Percentiles rank a stretch among this genome's conserved stretches.
Evolutionary conservation across 225 moss, liverwort and hornwort species (phyloP).

Genomic region (Lunularia cruciata): DNA sequence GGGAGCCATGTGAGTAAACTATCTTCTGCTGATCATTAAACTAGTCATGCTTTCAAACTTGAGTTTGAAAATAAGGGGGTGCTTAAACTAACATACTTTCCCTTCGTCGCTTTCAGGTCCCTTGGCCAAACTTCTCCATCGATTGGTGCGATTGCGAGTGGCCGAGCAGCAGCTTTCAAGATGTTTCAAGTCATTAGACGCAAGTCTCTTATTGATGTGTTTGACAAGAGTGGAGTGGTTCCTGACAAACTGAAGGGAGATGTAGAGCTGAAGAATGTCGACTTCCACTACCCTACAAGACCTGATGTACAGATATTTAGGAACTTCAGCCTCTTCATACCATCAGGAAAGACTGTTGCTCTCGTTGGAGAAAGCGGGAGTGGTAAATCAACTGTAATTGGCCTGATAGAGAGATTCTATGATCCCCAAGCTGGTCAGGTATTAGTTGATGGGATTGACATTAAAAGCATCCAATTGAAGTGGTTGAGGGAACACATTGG

Average conservation of each 20-base stretch:
- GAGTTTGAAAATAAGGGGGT: no score
- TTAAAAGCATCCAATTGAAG: slow-evolving; percentile 68
- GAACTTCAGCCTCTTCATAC: slow-evolving; percentile 68
- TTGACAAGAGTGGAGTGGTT: slow-evolving; percentile 50
- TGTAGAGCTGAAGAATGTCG: slow-evolving; percentile 68
- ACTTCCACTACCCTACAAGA: slow-evolving; percentile 83
- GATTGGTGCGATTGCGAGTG: slow-evolving; percentile 61
- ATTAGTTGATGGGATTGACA: slow-evolving; percentile 72
- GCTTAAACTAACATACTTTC: background rate
- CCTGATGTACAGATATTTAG: slow-evolving; percentile 78
- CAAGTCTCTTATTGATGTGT: slow-evolving; percentile 63
- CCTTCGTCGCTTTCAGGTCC: slow-evolving; percentile 44
- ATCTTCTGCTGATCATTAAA: no score
- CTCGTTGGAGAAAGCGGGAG: slow-evolving; percentile 91
- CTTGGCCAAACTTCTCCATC: slow-evolving; percentile 75
- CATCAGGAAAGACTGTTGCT: slow-evolving; percentile 79
- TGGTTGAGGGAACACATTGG: slow-evolving; percentile 91
- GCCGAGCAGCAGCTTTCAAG: slow-evolving; percentile 80
- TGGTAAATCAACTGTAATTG: slow-evolving; percentile 94
- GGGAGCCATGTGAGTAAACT: slow-evolving; percentile 73
- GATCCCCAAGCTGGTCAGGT: slow-evolving; percentile 76
- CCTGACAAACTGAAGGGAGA: slow-evolving; percentile 55
- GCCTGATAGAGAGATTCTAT: slow-evolving; percentile 89
- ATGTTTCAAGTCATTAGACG: slow-evolving; percentile 87
- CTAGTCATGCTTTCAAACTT: no score